phyloP scores from a whole-genome alignment of 225 moss, liverwort and hornwort genomes.

The Physcomitrellopsis africana region DNA sequence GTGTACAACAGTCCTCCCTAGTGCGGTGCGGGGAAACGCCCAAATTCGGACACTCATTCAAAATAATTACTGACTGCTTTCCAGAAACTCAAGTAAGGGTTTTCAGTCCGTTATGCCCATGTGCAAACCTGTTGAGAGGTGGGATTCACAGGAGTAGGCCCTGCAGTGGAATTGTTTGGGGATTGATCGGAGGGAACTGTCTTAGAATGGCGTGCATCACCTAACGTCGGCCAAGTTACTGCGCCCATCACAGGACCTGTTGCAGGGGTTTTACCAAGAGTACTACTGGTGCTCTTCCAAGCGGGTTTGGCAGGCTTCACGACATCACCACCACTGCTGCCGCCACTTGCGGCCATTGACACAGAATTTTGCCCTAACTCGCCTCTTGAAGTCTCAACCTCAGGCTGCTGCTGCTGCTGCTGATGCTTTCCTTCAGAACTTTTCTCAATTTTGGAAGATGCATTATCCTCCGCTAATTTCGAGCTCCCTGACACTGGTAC shows the following conservation, averaged over 20 bases:
- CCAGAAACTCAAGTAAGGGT: slow-evolving; percentile 12
- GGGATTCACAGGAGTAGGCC: slow-evolving; percentile 45
- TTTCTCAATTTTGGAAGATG: slow-evolving; percentile 51
- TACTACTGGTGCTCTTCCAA: slow-evolving; percentile 79
- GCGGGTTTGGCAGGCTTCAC: slow-evolving; percentile 81
- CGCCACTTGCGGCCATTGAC: slow-evolving; percentile 20
- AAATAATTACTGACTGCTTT: slow-evolving; percentile 3
- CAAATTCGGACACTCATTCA: slow-evolving; percentile 20
- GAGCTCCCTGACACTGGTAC: slow-evolving; percentile 18
- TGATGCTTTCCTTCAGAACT: slow-evolving; percentile 30
- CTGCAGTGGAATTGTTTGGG: slow-evolving; percentile 38
- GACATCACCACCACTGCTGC: slow-evolving; percentile 22
- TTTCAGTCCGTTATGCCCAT: slow-evolving; percentile 20
- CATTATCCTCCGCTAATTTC: slow-evolving; percentile 55
- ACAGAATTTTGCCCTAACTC: slow-evolving; percentile 48
- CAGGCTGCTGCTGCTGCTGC: slow-evolving; percentile 13
- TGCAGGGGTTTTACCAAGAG: slow-evolving; percentile 57
- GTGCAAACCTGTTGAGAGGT: slow-evolving; percentile 76
- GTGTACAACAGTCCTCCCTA: slow-evolving; percentile 21
- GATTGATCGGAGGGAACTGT: slow-evolving; percentile 49
- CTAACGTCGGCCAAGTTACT: slow-evolving; percentile 91
- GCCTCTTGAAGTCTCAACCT: slow-evolving; percentile 47
- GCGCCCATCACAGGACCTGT: slow-evolving; percentile 94
- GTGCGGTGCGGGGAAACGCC: neutral
- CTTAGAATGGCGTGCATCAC: slow-evolving; percentile 78